A percentile compares a stretch with the other conserved stretches of the same genome.
These are phyloP conservation scores for Salix caprea DNA, from an alignment of 345 rosid genomes.

Conservation along the genomic window DNA sequence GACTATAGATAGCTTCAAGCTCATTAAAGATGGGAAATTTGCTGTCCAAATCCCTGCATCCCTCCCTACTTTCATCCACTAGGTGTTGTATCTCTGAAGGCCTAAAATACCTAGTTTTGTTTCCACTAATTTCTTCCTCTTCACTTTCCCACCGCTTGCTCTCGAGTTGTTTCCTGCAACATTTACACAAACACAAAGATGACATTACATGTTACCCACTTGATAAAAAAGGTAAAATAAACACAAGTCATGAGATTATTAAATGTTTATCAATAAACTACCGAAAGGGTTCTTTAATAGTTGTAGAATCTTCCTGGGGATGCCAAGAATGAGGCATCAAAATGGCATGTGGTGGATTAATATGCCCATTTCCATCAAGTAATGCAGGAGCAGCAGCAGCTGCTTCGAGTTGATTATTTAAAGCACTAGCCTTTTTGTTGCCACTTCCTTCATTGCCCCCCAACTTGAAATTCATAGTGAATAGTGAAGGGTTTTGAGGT, in stretches of 20 bases:
- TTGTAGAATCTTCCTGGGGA: constrained; percentile 32
- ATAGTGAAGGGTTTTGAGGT: constrained; percentile 18
- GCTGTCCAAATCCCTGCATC: constrained; percentile 18
- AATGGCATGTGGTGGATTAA: constrained; percentile 4
- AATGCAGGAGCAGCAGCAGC: constrained; percentile 11
- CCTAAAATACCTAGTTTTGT: not conserved
- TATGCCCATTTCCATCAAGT: constrained; percentile 10
- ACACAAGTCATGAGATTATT: constrained; percentile 5
- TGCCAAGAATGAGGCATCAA: constrained; percentile 26
- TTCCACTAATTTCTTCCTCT: constrained; percentile 10
- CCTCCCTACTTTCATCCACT: constrained; percentile 13
- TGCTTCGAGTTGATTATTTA: constrained; percentile 22
- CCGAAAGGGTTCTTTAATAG: constrained; percentile 35
- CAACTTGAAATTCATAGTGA: constrained; percentile 4
- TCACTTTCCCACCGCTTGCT: constrained; percentile 11
- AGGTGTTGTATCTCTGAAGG: not conserved
- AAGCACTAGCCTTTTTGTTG: constrained; percentile 8
- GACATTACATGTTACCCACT: not conserved
- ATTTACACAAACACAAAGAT: constrained; percentile 23
- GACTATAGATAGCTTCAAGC: constrained; percentile 41
- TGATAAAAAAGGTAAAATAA: not conserved
- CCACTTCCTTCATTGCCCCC: not conserved
- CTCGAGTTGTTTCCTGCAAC: constrained; percentile 33
- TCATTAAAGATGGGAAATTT: constrained; percentile 30
- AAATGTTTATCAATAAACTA: constrained; percentile 10